Percentiles rank a stretch among this genome's conserved stretches.
These are phyloP conservation scores for Pelomyxa schiedti DNA, from an alignment of 78 protist species.

Conservation along the genomic window DNA sequence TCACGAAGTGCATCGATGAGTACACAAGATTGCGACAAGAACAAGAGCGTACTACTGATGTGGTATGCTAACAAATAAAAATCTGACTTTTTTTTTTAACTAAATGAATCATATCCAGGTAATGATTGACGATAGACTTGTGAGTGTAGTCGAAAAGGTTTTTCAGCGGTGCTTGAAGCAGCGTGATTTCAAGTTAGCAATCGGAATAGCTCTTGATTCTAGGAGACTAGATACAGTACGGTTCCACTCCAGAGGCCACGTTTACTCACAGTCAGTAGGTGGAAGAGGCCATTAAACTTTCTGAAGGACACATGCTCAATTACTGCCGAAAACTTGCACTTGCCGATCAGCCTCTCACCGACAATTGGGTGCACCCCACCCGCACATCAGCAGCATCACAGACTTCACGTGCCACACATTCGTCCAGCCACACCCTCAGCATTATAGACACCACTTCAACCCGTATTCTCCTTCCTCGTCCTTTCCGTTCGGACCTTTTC, in stretches of 20 bases:
- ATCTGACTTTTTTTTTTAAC: constrained; percentile 10
- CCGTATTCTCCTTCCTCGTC: background rate
- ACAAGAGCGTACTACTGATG: background rate
- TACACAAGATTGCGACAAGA: constrained; percentile 9
- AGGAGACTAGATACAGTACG: constrained; percentile 78
- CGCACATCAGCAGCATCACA: too few relatives aligned
- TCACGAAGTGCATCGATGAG: constrained; percentile 16
- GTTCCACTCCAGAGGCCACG: too few relatives aligned
- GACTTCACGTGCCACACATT: too few relatives aligned
- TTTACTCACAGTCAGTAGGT: too few relatives aligned
- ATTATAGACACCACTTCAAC: background rate
- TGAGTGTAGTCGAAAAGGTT: constrained; percentile 65
- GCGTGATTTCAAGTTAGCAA: constrained; percentile 58
- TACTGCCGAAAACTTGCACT: background rate
- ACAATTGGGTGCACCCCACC: too few relatives aligned
- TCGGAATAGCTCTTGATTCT: constrained; percentile 86
- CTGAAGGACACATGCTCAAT: background rate
- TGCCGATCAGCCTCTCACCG: too few relatives aligned
- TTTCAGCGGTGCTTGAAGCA: constrained; percentile 52
- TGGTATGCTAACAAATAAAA: background rate
- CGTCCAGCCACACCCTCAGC: too few relatives aligned
- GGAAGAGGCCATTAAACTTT: too few relatives aligned
- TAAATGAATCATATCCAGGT: constrained; percentile 67
- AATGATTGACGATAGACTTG: constrained; percentile 53
- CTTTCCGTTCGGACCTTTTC: background rate